Percentiles rank a stretch among this genome's conserved stretches.
These are phyloP conservation scores for Fusarium nanum DNA, from an alignment of 2,329 filamentous ascomycete genomes.

Conservation along the genomic window DNA sequence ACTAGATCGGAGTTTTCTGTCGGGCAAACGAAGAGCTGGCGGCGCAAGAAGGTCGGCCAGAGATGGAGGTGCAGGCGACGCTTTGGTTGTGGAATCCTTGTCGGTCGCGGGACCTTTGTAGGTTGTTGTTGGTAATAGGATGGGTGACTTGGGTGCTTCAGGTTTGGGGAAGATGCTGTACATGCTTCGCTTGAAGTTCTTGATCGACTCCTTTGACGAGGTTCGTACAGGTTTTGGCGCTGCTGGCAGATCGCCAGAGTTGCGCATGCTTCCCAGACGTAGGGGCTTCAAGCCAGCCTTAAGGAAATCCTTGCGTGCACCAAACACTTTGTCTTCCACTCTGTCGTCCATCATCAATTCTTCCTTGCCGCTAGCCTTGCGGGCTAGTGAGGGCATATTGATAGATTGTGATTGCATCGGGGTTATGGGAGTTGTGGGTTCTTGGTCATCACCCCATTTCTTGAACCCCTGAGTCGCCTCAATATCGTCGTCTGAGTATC, in stretches of 20 bases:
- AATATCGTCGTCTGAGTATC: constrained; percentile 53
- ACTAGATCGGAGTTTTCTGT: constrained; percentile 61
- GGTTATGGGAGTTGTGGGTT: constrained; percentile 16
- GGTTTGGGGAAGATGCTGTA: constrained; percentile 44
- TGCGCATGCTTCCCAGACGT: constrained; percentile 41
- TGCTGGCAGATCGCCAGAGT: constrained; percentile 29
- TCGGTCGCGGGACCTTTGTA: constrained; percentile 50
- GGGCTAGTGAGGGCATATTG: constrained; percentile 18
- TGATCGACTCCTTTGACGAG: constrained; percentile 38
- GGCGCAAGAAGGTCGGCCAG: constrained; percentile 50
- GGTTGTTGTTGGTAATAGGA: constrained; percentile 61
- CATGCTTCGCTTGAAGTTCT: constrained; percentile 43
- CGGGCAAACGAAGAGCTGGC: constrained; percentile 56
- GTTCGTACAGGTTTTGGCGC: constrained; percentile 32
- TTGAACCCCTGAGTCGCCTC: constrained; percentile 24
- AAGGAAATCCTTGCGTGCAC: constrained; percentile 40
- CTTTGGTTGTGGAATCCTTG: constrained; percentile 21
- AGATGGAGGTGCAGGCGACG: constrained; percentile 8
- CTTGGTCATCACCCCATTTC: constrained; percentile 32
- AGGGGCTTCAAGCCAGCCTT: constrained; percentile 32
- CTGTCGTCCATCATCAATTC: constrained; percentile 39
- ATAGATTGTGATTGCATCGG: constrained; percentile 22
- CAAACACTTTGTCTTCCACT: constrained; percentile 49
- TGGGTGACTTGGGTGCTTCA: constrained; percentile 37
- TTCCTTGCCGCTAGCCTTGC: constrained; percentile 29